Evolutionary conservation across 1,139 yeast genomes (phyloP).

Genomic region (Tardiomyces blankii): DNA sequence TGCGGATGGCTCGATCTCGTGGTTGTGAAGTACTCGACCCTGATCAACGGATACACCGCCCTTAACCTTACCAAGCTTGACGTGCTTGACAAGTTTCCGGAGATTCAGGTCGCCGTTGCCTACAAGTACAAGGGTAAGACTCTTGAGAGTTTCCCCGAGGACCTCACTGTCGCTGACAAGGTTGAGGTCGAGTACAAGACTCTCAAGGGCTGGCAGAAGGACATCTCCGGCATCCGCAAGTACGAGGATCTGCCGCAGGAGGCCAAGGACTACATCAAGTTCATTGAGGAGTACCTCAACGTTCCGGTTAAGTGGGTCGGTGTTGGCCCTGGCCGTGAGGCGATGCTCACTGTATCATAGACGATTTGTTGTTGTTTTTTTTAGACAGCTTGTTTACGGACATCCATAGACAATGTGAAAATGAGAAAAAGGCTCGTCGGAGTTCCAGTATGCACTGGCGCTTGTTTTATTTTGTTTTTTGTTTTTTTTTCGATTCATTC

Average conservation of each 20-base stretch:
- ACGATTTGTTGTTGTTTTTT: not conserved
- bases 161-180: slow-evolving; percentile 63
- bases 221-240: slow-evolving; percentile 58
- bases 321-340: slow-evolving; percentile 91
- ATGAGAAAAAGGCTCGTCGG: no score
- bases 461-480: no score
- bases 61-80: slow-evolving; percentile 93
- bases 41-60: slow-evolving; percentile 90
- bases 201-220: slow-evolving; percentile 89
- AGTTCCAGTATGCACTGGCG: no score
- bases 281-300: slow-evolving; percentile 69
- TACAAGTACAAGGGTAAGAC: slow-evolving; percentile 63
- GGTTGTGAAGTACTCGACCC: slow-evolving; percentile 79
- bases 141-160: slow-evolving; percentile 83
- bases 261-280: slow-evolving; percentile 74
- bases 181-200: slow-evolving; percentile 88
- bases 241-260: slow-evolving; percentile 79
- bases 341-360: slow-evolving; percentile 18
- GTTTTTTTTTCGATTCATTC: no score
- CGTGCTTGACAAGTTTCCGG: slow-evolving; percentile 81
- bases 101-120: slow-evolving; percentile 76
- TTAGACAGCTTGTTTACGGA: no score
- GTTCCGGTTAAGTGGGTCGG: slow-evolving; percentile 97
- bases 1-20: slow-evolving; percentile 99
- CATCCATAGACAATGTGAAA: no score